These are phyloP conservation scores for Schizosaccharomyces versatilis DNA, from an alignment of 1,139 yeast genomes.

Conservation along the genomic window DNA sequence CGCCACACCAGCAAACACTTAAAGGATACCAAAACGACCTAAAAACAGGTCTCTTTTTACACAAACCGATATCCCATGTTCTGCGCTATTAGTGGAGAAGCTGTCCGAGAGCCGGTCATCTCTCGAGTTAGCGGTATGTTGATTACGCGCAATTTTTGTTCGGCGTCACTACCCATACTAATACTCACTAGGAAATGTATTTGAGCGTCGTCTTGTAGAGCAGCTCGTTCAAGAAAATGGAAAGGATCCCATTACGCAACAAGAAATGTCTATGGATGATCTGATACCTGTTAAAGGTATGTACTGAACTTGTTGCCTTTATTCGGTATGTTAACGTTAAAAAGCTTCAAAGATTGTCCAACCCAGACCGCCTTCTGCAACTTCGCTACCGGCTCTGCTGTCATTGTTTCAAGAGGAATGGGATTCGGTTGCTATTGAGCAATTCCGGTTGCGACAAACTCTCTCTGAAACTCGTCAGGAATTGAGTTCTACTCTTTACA, in stretches of 20 bases:
- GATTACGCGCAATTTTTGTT: no score
- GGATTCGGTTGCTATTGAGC: conserved; percentile 70
- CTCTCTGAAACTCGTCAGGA: conserved; percentile 46
- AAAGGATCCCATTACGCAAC: conserved; percentile 55
- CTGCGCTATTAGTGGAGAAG: conserved; percentile 27
- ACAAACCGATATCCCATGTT: neutral
- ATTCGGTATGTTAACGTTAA: neutral
- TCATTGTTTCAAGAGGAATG: conserved; percentile 67
- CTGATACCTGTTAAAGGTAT: conserved; percentile 28
- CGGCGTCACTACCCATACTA: neutral
- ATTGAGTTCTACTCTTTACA: conserved; percentile 43
- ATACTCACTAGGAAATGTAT: conserved; percentile 25
- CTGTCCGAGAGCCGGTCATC: conserved; percentile 45
- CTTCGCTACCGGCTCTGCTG: conserved; percentile 60
- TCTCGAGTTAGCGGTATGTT: conserved; percentile 42
- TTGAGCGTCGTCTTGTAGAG: conserved; percentile 40
- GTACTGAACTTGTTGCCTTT: conserved; percentile 6
- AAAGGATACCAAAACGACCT: no score
- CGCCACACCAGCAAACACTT: no score
- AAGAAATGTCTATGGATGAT: conserved; percentile 37
- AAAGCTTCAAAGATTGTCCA: conserved; percentile 20
- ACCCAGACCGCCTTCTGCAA: conserved; percentile 31
- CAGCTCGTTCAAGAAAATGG: conserved; percentile 44
- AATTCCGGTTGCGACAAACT: conserved; percentile 54
- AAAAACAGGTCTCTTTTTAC: no score